Evolutionary conservation across 139 green algal species (phyloP), one percentile per base, ranked within the genome.

Genomic region (Asterochloris sp.): DNA sequence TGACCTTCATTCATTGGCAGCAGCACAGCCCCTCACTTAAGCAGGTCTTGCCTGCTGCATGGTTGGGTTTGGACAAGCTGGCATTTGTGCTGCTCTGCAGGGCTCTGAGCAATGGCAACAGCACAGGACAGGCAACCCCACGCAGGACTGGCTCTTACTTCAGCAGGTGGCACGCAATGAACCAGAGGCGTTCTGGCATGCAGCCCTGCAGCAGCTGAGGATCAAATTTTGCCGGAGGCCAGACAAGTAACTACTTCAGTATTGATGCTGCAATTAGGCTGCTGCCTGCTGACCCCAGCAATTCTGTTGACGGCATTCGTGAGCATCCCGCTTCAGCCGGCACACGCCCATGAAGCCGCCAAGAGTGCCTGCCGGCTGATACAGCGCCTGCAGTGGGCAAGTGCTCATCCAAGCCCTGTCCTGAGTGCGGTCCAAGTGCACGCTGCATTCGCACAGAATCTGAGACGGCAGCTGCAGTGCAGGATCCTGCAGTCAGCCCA

Each of bases 121-220:
- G 17, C 15, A 21, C 26, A 61, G 78, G 12, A 83, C 61, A 27
- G 88, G 85, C 8, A 29, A 83, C 61, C 81, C 85, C 0, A 17
- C 23, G 0, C 10, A 69, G 8, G 89, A 92, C 76, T 92, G 87
- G 84, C 79, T 76, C 13, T 68, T 91, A 81, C 84, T 96, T 79
- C 89, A 96, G 68, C 76, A 73, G 10, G 54, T 93, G 9, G 95
- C 92, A 0, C 88, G 82, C 73, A 47, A 80, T 29, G 71, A 90
- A 15, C 91, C 92, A 0, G 89, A 95, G 69, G 73, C 68, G 0
- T 94, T 96, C 74, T 96, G 92, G 92, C 80, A 84, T 0, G 73
- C 79, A 11, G 83, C 91, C 60, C 78, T 95, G 62, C 12, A 79
- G 29, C 62, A 80, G 2, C 86, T 96, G 28, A 66, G 85, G 12